A percentile compares a stretch with the other conserved stretches of the same genome.
phyloP scores from a whole-genome alignment of 768 basidiomycete genomes.

The Pleurotus pulmonarius region DNA sequence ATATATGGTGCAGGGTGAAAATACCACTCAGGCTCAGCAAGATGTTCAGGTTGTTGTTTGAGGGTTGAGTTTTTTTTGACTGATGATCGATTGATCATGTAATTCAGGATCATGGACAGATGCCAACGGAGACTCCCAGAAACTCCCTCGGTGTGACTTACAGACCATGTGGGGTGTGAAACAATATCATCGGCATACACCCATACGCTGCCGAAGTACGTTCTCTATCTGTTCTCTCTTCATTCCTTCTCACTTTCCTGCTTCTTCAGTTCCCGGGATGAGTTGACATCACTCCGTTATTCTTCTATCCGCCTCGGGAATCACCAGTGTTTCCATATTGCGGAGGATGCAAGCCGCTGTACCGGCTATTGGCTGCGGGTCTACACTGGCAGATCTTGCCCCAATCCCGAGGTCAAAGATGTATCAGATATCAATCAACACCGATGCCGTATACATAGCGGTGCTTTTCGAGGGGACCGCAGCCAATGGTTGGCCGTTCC shows the following conservation, averaged over 20 bases:
- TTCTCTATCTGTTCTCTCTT: neutral
- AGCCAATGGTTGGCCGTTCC: no score
- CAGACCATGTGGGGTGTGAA: neutral
- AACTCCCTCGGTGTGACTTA: neutral
- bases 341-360: no score
- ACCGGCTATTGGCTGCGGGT: no score
- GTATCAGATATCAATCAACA: no score
- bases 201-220: constrained; percentile 6
- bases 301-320: constrained; percentile 3
- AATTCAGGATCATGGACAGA: constrained; percentile 3
- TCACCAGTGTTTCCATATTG: neutral
- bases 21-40: constrained; percentile 1
- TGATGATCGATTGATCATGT: constrained; percentile 4
- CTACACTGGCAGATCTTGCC: no score
- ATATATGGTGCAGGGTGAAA: neutral
- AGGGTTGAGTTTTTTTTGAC: constrained; percentile 3
- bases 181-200: neutral
- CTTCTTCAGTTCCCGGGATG: no score
- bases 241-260: neutral
- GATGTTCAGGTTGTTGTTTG: constrained; percentile 1
- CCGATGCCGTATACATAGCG: no score
- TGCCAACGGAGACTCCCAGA: no score
- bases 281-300: no score
- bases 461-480: no score
- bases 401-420: no score